Evolutionary conservation across 306 rosid genomes (phyloP), one percentile per base, ranked within the genome.

Genomic region (Trifolium subterraneum): DNA sequence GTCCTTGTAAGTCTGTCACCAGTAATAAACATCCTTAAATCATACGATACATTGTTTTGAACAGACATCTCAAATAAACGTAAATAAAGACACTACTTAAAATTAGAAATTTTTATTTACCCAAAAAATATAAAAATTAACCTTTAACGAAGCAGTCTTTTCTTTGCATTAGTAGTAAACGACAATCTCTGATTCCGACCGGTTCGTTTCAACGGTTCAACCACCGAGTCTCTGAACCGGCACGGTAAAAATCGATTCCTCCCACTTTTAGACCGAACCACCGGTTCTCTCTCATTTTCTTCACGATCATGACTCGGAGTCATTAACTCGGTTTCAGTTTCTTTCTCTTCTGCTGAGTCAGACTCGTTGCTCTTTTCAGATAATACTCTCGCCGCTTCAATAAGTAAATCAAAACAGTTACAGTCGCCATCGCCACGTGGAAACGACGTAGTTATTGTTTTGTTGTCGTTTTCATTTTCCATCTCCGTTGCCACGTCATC

Each of bases 211-310:
- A 78, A 54, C 25, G 90, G 86, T 51, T 79, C 90, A 9, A 84
- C 74, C 22, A 86, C 85, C 14, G 88, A 84, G 81, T 86, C 90
- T 47, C 82, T 72, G 74, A 79, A 81, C 29, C 88, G 82, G 23
- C 36, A 70, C 12, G 88, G 90, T 45, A 86, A 55, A 16, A 71
- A 68, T 41, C 79, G 88, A 79, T 20, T 81, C 76, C 85, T 82
- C 12, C 90, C 86, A 64, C 90, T 69, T 23, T 86, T 86, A 4
- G 90, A 81, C 74, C 80, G 47, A 54, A 86, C 88, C 67, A 86
- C 76, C 7, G 88, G 90, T 10, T 86, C 81, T 52, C 44, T 72
- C 29, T 78, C 86, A 22, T 62, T 72, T 36, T 36, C 39, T 35
- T 35, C 39, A 35, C 39, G 1, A 35, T 0, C 1, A 33, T 7